Evolutionary conservation across 495 filamentous ascomycete genomes (phyloP).

Genomic region (Podospora pseudocomata): DNA sequence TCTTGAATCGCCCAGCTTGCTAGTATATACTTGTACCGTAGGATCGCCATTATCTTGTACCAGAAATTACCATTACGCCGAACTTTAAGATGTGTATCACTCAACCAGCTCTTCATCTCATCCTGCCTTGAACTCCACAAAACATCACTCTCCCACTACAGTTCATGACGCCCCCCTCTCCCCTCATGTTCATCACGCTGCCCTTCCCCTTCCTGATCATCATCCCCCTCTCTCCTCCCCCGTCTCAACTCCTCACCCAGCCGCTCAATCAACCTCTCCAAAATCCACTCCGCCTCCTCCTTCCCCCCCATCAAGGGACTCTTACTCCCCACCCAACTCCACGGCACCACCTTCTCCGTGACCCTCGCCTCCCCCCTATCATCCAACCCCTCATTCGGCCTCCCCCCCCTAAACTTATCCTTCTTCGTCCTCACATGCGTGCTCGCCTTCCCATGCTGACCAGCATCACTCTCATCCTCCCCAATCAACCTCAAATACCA

Average conservation of each 20-base stretch:
- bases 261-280: conserved; percentile 58
- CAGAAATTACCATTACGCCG: neutral
- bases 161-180: no score
- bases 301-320: conserved; percentile 71
- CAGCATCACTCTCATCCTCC: conserved; percentile 56
- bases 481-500: conserved; percentile 74
- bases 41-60: no score
- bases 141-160: no score
- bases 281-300: conserved; percentile 76
- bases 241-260: conserved; percentile 52
- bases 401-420: conserved; percentile 6
- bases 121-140: neutral
- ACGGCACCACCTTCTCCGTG: conserved; percentile 30
- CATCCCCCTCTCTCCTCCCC: conserved; percentile 13
- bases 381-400: conserved; percentile 21
- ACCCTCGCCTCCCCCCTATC: conserved; percentile 7
- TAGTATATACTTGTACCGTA: no score
- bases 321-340: conserved; percentile 74
- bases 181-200: no score
- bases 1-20: no score
- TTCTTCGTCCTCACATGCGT: conserved; percentile 2
- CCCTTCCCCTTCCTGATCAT: neutral
- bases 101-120: neutral
- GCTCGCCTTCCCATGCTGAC: conserved; percentile 34
- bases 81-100: neutral